Base-by-base conservation (phyloP, 2,329 filamentous ascomycete genomes). In the Trichoderma simmonsii region DNA sequence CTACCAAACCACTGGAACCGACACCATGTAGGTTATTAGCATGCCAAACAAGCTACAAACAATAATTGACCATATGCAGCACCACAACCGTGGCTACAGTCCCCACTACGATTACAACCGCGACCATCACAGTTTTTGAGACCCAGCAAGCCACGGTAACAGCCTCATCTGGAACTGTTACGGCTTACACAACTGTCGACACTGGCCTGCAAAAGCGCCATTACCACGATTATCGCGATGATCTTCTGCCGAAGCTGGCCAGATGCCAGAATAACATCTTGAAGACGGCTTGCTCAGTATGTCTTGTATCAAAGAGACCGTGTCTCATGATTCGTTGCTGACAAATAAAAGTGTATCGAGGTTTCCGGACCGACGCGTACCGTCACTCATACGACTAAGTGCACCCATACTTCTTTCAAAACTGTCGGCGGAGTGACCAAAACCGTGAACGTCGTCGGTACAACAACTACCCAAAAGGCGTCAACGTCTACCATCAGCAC, bases 241-340 rank as follows among this genome's bases (percentile, higher is more conserved):
- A 36, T 15, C 65, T 68, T 43, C 34, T 68, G 34, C 54, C 54
- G 12, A 68, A 34, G 15, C 54, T 68, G 24, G 54, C 54, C 0
- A 34, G 14, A 21, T 68, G 65, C 14, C 24, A 48, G n/a, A 30
- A 28, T 18, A 14, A 28, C 12, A 32, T 32, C 14, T 24, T 68
- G 26, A 43, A 60, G 65, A 68, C 65, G 39, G 65, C 65, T 24
- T 68, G 65, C 34, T 68, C 65, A 5, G 65, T 68, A 48, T 12
- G 36, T 26, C 6, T 67, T 11, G 6, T n/a, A 12, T 56, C 6
- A 9, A 5, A 48, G 14, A 1, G 3, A 14, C 7, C 5, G 4
- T 18, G 11, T 11, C 14, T 2, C 2, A 24, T 6, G 43, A 4
- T 32, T 3, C 6, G 48, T 18, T 18, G 12, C 65, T 68, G 30